Conservation (phyloP, 306 rosid species). For the Cicer arietinum region DNA sequence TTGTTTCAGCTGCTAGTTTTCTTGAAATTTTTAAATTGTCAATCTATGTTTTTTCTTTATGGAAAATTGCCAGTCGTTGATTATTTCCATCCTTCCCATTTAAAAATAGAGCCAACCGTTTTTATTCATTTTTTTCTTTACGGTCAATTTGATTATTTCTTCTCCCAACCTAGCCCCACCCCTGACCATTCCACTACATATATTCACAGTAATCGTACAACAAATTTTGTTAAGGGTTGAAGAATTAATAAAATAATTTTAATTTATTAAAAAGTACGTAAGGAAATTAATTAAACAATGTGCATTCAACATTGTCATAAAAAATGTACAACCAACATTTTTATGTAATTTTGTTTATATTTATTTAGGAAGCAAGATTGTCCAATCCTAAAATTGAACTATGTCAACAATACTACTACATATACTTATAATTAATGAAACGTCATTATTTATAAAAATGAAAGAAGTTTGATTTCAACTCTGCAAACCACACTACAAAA, state of each 20-base stretch:
- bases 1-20: constrained; percentile 36
- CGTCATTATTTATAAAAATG: background rate
- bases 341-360: background rate
- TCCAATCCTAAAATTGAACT: background rate
- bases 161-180: background rate
- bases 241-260: background rate
- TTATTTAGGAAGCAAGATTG: background rate
- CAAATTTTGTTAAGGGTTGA: background rate
- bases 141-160: constrained; percentile 8
- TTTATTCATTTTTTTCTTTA: background rate
- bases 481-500: background rate
- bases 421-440: background rate
- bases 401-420: background rate
- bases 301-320: background rate
- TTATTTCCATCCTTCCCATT: background rate
- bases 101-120: constrained; percentile 6
- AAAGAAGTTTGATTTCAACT: constrained; percentile 1
- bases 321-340: background rate
- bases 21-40: constrained; percentile 28
- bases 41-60: background rate
- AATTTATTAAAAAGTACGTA: background rate
- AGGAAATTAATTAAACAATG: background rate
- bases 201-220: background rate
- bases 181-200: background rate
- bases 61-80: background rate